These are phyloP conservation scores for Phyllosticta citriasiana DNA, from an alignment of 2,329 filamentous ascomycete species.

Conservation along the genomic window DNA sequence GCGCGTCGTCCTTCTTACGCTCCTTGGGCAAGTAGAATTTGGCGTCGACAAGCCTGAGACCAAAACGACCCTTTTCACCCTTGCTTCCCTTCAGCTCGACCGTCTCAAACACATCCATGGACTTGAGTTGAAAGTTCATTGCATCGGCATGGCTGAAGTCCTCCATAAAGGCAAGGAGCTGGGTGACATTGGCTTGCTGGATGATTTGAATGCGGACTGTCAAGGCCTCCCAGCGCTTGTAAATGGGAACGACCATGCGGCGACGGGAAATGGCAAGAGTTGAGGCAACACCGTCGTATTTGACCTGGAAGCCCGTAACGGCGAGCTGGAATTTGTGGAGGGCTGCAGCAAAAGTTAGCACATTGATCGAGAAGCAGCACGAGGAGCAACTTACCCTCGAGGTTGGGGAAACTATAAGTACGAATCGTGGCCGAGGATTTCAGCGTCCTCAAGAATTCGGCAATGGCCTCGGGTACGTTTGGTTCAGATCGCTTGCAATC, in stretches of 20 bases:
- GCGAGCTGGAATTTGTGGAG: conserved; percentile 71
- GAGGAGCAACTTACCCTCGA: conserved; percentile 12
- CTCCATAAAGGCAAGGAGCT: conserved; percentile 78
- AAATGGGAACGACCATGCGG: conserved; percentile 82
- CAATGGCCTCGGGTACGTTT: conserved; percentile 48
- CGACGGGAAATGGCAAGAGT: conserved; percentile 74
- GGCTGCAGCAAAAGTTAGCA: conserved; percentile 26
- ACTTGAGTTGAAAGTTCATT: conserved; percentile 80
- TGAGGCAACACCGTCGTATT: conserved; percentile 45
- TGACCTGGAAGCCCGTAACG: conserved; percentile 68
- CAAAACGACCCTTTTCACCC: conserved; percentile 14
- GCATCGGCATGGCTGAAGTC: conserved; percentile 79
- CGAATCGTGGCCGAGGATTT: conserved; percentile 57
- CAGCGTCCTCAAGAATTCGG: conserved; percentile 49
- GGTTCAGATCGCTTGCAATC: conserved; percentile 32
- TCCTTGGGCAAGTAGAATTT: conserved; percentile 73
- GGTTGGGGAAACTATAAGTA: conserved; percentile 44
- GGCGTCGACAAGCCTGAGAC: conserved; percentile 71
- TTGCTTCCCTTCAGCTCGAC: conserved; percentile 29
- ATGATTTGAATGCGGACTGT: conserved; percentile 72
- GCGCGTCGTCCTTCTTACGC: conserved; percentile 41
- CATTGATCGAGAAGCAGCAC: neutral
- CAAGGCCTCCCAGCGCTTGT: conserved; percentile 89
- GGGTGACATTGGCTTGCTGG: conserved; percentile 61
- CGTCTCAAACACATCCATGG: conserved; percentile 71